These are phyloP conservation scores for Rhodotorula glutinis DNA, from an alignment of 1,284 basidiomycete genomes.

Conservation along the genomic window DNA sequence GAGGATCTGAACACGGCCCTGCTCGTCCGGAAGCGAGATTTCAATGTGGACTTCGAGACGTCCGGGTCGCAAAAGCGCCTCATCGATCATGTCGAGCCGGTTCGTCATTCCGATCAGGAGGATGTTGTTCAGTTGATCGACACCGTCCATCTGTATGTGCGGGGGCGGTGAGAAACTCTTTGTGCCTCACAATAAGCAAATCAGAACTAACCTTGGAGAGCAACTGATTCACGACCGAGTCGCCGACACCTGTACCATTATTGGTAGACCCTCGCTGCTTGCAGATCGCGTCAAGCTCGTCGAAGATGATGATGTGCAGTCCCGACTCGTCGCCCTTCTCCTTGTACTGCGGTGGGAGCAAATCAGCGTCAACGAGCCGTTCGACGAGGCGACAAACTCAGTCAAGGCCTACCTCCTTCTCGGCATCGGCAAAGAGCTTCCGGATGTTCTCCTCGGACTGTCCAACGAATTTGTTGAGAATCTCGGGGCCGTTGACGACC, in stretches of 20 bases:
- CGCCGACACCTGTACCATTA: slow-evolving; percentile 88
- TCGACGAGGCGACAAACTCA: too few species aligned
- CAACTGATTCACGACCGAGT: slow-evolving; percentile 97
- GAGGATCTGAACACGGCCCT: slow-evolving; percentile 88
- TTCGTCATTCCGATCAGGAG: slow-evolving; percentile 99
- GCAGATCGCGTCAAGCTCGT: slow-evolving; percentile 98
- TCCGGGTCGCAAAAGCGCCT: slow-evolving; percentile 92
- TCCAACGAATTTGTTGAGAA: slow-evolving; percentile 96
- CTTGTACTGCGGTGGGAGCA: slow-evolving; percentile 88
- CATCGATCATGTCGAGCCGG: slow-evolving; percentile 97
- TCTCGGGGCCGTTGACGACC: slow-evolving; percentile 97
- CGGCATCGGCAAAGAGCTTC: slow-evolving; percentile 95
- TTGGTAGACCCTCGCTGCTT: slow-evolving; percentile 89
- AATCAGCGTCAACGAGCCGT: too few species aligned
- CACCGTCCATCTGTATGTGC: slow-evolving; percentile 84
- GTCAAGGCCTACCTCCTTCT: too few species aligned
- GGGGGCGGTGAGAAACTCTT: too few species aligned
- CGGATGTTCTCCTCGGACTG: slow-evolving; percentile 98
- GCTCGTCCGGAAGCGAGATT: slow-evolving; percentile 92
- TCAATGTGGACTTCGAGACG: slow-evolving; percentile 99
- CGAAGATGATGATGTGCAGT: slow-evolving; percentile 98
- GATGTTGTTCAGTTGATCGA: slow-evolving; percentile 98
- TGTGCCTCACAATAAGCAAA: too few species aligned
- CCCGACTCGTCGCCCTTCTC: slow-evolving; percentile 98
- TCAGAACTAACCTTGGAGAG: slow-evolving; percentile 73